These are phyloP conservation scores for Pseudognaphalium luteoalbum DNA, from an alignment of 129 eudicot species.

Conservation along the genomic window DNA sequence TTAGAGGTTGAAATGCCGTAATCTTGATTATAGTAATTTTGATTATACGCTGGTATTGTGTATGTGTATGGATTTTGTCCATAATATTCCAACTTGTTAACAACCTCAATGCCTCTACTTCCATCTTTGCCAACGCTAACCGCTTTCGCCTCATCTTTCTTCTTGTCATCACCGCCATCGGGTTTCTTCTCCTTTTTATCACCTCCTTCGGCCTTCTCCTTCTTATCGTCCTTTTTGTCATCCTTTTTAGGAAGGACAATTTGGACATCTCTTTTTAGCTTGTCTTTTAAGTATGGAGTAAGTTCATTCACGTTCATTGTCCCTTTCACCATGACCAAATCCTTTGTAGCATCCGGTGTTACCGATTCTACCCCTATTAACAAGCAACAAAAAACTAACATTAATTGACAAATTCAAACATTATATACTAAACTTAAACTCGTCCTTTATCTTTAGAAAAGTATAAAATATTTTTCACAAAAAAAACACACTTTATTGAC, in stretches of 20 bases:
- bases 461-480: too few relatives aligned
- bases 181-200: conserved; percentile 25
- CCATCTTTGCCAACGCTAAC: conserved; percentile 8
- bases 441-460: too few relatives aligned
- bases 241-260: conserved; percentile 46
- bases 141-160: conserved; percentile 19
- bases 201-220: conserved; percentile 1
- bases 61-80: conserved; percentile 35
- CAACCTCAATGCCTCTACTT: conserved; percentile 25
- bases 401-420: conserved; percentile 1
- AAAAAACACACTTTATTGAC: too few relatives aligned
- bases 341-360: conserved; percentile 49
- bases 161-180: conserved; percentile 7
- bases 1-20: conserved; percentile 34
- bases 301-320: conserved; percentile 75
- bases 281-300: conserved; percentile 47
- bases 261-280: conserved; percentile 54
- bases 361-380: conserved; percentile 61
- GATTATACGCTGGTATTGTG: conserved; percentile 29
- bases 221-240: conserved; percentile 17
- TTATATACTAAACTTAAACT: too few relatives aligned
- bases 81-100: conserved; percentile 27
- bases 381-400: neutral
- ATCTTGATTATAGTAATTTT: conserved; percentile 35
- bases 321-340: conserved; percentile 59